These are phyloP conservation scores for Eleusine indica DNA, from an alignment of 176 grass and related monocot genomes.

Conservation along the genomic window DNA sequence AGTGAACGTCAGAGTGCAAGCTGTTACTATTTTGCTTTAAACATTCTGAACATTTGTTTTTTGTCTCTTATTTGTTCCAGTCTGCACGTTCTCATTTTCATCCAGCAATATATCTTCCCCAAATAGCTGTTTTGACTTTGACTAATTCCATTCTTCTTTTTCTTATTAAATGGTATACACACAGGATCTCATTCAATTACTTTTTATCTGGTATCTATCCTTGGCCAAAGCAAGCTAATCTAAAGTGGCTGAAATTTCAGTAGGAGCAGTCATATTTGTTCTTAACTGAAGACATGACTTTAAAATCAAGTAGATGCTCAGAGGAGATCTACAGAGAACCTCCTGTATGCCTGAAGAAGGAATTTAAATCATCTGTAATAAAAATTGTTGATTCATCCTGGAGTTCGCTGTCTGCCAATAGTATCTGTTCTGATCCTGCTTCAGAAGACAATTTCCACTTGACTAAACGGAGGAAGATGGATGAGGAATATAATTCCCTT, in stretches of 20 bases:
- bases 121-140: background rate
- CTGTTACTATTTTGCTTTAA: constrained; percentile 9
- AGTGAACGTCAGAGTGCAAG: constrained; percentile 1
- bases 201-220: constrained; percentile 13
- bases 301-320: constrained; percentile 40
- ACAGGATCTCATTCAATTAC: background rate
- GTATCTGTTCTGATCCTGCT: constrained; percentile 23
- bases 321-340: constrained; percentile 36
- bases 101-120: background rate
- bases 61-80: background rate
- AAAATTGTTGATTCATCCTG: constrained; percentile 39
- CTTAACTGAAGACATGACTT: constrained; percentile 41
- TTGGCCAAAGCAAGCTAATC: constrained; percentile 14
- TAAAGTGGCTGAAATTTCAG: constrained; percentile 15
- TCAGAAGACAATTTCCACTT: constrained; percentile 40
- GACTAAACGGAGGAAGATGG: constrained; percentile 59
- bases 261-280: constrained; percentile 26
- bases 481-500: constrained; percentile 34
- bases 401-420: background rate
- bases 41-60: background rate
- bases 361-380: constrained; percentile 32
- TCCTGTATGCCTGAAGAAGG: constrained; percentile 39
- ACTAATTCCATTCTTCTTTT: background rate
- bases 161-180: background rate
- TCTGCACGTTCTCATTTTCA: background rate